A percentile compares a stretch with the other conserved stretches of the same genome.
These are phyloP conservation scores for Spergularia azorica DNA, from an alignment of 179 eudicot genomes.

Conservation along the genomic window DNA sequence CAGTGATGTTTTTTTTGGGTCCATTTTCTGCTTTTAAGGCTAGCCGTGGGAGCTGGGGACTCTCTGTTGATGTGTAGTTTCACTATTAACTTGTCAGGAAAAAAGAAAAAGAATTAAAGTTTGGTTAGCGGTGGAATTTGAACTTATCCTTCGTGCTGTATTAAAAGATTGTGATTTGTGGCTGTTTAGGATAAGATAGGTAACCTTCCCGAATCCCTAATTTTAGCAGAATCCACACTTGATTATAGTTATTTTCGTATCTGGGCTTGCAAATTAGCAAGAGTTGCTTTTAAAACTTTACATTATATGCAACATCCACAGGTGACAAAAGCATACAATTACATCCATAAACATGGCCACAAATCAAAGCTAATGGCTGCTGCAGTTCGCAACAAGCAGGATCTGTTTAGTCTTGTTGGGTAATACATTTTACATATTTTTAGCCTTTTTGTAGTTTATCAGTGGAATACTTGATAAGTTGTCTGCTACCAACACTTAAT, in stretches of 20 bases:
- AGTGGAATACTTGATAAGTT: not conserved
- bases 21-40: not conserved
- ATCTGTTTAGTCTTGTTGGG: slow-evolving; percentile 79
- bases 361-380: slow-evolving; percentile 96
- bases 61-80: not conserved
- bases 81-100: not conserved
- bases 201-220: not conserved
- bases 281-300: not conserved
- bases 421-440: slow-evolving; percentile 27
- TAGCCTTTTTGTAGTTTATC: not conserved
- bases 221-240: not conserved
- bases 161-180: no score
- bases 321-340: slow-evolving; percentile 92
- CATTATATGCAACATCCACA: slow-evolving; percentile 31
- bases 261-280: not conserved
- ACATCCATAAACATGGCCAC: slow-evolving; percentile 85
- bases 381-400: slow-evolving; percentile 96
- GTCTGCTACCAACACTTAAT: slow-evolving; percentile 7
- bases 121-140: not conserved
- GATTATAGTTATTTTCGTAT: not conserved
- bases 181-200: no score
- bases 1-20: no score
- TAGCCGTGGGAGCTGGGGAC: not conserved
- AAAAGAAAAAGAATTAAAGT: not conserved
- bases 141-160: not conserved